A percentile compares a stretch with the other conserved stretches of the same genome.
Conservation (phyloP, 139 green algal genomes). For the Chlamydomonas asymmetrica region DNA sequence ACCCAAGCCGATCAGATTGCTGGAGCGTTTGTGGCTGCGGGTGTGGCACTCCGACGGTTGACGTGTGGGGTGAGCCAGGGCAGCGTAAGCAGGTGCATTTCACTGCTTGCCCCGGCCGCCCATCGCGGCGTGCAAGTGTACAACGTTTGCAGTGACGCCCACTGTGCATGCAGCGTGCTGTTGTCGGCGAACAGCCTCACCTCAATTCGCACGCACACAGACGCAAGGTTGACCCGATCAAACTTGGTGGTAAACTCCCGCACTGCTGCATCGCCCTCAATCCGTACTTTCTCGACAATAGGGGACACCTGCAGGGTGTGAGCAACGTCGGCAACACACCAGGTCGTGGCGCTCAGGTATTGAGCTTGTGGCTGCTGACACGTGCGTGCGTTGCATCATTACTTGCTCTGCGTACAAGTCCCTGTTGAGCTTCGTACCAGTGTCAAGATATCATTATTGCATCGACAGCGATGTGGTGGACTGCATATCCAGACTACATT, state of each 20-base stretch:
- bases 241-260: constrained; percentile 89
- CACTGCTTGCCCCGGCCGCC: no score
- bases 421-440: no score
- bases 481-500: no score
- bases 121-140: no score
- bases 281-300: constrained; percentile 88
- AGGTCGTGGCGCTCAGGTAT: neutral
- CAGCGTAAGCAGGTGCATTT: no score
- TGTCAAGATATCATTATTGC: no score
- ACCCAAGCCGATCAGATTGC: no score
- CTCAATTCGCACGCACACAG: constrained; percentile 76
- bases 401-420: neutral
- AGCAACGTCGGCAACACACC: no score
- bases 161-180: neutral
- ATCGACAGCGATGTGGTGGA: no score
- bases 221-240: constrained; percentile 77
- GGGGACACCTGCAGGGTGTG: constrained; percentile 78
- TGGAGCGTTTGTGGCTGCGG: neutral
- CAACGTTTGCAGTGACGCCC: neutral
- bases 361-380: neutral
- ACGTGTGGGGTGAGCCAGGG: no score
- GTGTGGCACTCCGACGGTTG: no score
- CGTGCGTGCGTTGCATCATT: neutral
- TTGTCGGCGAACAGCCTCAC: constrained; percentile 40
- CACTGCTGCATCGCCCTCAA: constrained; percentile 89